A percentile compares a stretch with the other conserved stretches of the same genome.
These are phyloP conservation scores for Geoglossum cookeanum DNA, from an alignment of 2,329 filamentous ascomycete genomes.

Conservation along the genomic window DNA sequence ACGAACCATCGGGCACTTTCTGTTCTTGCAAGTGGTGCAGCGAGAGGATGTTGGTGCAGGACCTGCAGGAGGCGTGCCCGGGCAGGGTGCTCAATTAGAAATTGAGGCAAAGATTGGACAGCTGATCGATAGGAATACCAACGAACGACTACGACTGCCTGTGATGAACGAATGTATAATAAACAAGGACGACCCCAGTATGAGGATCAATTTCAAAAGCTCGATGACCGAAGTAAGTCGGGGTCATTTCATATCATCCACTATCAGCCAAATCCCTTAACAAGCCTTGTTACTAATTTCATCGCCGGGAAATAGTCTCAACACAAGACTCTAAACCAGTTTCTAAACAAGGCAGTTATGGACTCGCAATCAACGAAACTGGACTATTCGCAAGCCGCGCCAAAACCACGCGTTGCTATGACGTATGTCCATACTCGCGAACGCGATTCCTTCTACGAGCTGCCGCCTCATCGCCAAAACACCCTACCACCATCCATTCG, in stretches of 20 bases:
- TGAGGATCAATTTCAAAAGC: conserved; percentile 55
- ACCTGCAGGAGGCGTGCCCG: conserved; percentile 31
- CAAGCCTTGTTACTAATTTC: conserved; percentile 3
- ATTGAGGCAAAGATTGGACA: conserved; percentile 87
- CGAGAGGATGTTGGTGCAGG: conserved; percentile 41
- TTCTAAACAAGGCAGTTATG: conserved; percentile 51
- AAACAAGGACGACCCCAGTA: conserved; percentile 29
- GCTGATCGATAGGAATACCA: conserved; percentile 53
- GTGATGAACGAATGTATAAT: conserved; percentile 55
- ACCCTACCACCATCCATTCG: conserved; percentile 46
- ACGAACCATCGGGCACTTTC: conserved; percentile 61
- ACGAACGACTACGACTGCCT: conserved; percentile 46
- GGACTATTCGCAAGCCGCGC: conserved; percentile 17
- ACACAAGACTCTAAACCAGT: conserved; percentile 69
- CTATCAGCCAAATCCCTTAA: not conserved
- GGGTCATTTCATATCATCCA: not conserved
- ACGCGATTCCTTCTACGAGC: conserved; percentile 64
- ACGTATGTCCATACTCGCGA: conserved; percentile 70
- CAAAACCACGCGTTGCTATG: conserved; percentile 37
- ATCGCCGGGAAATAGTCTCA: conserved; percentile 36
- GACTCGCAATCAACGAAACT: conserved; percentile 36
- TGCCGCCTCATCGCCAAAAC: conserved; percentile 39
- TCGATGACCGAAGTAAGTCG: conserved; percentile 68
- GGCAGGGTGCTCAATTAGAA: conserved; percentile 57
- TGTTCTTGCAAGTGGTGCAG: conserved; percentile 52